Base-by-base conservation (phyloP, 768 basidiomycete genomes). In the Roridomyces roridus region DNA sequence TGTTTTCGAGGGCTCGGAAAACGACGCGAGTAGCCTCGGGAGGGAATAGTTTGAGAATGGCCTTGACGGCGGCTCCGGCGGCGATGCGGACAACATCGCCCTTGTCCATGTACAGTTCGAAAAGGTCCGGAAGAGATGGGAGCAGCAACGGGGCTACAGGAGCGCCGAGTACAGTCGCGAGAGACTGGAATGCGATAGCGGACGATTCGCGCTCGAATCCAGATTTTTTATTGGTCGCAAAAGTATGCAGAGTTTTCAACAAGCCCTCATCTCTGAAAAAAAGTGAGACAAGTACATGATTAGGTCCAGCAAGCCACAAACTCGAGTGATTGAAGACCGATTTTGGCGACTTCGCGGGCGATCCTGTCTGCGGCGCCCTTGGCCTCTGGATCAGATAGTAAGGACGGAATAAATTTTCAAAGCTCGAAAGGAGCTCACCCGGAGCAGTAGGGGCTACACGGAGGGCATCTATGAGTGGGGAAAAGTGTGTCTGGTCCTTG, bases 31-130 rank as follows among this genome's bases (percentile, higher is more conserved):
- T 86, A 3, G 90, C 81, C 71, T 97, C 94, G 2, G 94, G 87
- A 34, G 95, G 93, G 55, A 87, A 85, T 41, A 89, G 82, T 68
- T 92, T 92, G 57, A 96, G 74, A 69, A 97, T 88, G 31, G 89
- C 78, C 72, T 94, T 96, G 65, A 88, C 83, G 12, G 96, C 93
- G 12, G 85, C 71, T 10, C 85, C 74, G n/a, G 95, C 91, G 12
- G 94, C 92, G 42, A 74, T 71, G 53, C 94, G 87, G 60, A 98
- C 94, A 25, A 94, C 90, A 49, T 95, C 94, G 59, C 94, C 94
- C 72, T 96, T 96, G 71, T 98, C 96, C 81, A 91, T 89, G 73
- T 91, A 88, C 35, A 95, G 80, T 49, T 95, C 91, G 71, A 89
- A 89, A 47, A 98, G 72, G 36, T 86, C 66, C 17, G 92, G 83